Base-by-base conservation (phyloP, 1,284 basidiomycete species). In the Singerocomus inundabilis region DNA sequence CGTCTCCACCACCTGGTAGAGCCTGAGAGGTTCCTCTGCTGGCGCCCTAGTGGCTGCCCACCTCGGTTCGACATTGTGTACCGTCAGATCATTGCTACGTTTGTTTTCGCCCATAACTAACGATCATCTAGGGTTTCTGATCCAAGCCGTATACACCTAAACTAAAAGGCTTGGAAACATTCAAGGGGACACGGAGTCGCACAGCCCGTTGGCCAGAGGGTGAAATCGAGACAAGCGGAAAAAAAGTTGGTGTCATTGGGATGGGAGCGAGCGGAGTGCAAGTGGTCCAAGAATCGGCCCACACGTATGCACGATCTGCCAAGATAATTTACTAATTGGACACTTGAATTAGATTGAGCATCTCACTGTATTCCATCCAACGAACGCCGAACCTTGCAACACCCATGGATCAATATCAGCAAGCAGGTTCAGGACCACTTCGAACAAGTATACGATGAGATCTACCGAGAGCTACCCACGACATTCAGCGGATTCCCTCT, bases 201-300 rank as follows among this genome's bases (percentile, higher is more conserved):
- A 58, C 59, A 2, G 42, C 34, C 4, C 46, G 57, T 0, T 58
- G 56, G 58, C 58, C 52, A 15, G 38, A 52, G 32, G 44, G 44
- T 16, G 57, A 49, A 1, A 58, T 58, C 11, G 39, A 59, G 24
- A 61, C 44, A 1, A 18, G 0, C n/a, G 46, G 57, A 2, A 61
- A 58, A 26, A 46, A 35, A 24, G 58, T 58, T 4, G 57, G 59
- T 5, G 12, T 61, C 5, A 51, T 61, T 10, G 59, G 59, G 3
- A 61, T 59, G 0, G 59, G 59, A 16, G 45, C 53, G 10, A 59
- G 56, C 26, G 59, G 53, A 1, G 53, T 59, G 3, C 60, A 57
- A 31, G 31, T 48, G 1, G 51, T 48, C 15, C 54, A 57, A 46
- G 60, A 48, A 48, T 60, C 7, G 57, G 57, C 5, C 24, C 0